Conservation (phyloP, 2,329 filamentous ascomycete genomes). For the Trichoderma guizhouense region DNA sequence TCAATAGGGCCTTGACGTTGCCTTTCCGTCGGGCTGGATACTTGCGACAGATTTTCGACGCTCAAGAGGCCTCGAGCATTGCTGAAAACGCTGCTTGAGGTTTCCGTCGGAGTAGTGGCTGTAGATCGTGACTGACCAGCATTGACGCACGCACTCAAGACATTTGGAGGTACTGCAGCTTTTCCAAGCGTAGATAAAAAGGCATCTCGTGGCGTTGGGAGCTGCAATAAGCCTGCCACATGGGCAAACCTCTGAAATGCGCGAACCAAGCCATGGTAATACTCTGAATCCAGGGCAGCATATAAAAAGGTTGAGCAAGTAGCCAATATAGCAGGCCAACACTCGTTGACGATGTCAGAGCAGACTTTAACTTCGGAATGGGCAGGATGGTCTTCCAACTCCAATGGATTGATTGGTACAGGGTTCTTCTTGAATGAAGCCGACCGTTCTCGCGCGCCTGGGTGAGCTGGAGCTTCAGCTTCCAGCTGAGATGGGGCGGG, state of each 20-base stretch:
- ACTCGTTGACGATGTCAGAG: constrained; percentile 80
- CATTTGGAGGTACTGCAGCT: constrained; percentile 82
- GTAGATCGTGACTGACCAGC: constrained; percentile 42
- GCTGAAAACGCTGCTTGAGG: constrained; percentile 56
- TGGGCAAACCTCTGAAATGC: constrained; percentile 95
- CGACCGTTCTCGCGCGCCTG: constrained; percentile 52
- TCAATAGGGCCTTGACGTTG: constrained; percentile 60
- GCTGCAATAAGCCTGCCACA: constrained; percentile 81
- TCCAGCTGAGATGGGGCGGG: constrained; percentile 39
- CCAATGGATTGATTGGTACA: constrained; percentile 79
- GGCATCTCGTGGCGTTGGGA: constrained; percentile 84
- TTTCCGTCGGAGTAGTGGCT: constrained; percentile 47
- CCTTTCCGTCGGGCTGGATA: constrained; percentile 55
- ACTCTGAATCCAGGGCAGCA: constrained; percentile 85
- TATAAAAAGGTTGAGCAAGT: constrained; percentile 95
- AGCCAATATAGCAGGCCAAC: constrained; percentile 93
- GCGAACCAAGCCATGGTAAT: constrained; percentile 86
- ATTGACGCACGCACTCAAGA: constrained; percentile 59
- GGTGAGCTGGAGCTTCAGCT: constrained; percentile 30
- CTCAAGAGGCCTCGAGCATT: constrained; percentile 71
- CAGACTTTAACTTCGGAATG: constrained; percentile 70
- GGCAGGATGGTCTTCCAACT: constrained; percentile 68
- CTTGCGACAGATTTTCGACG: constrained; percentile 65
- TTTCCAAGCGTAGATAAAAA: constrained; percentile 94
- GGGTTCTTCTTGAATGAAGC: constrained; percentile 71